Percentiles rank a stretch among this genome's conserved stretches.
phyloP scores from a whole-genome alignment of 441 rosid genomes.

The Pelargonium fulgidum region DNA sequence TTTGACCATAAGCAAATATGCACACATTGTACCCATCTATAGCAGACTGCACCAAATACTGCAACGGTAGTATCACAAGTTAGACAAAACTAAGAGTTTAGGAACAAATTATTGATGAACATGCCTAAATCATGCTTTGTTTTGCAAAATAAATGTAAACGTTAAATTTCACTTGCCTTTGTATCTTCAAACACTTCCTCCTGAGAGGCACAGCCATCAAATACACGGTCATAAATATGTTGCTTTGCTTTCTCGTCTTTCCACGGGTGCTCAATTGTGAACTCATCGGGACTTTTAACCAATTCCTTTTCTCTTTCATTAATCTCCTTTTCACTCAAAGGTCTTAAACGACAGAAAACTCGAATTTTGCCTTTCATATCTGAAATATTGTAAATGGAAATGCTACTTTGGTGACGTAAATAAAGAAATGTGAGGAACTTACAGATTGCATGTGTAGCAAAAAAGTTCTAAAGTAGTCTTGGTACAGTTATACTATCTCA shows the following conservation, averaged over 20 bases:
- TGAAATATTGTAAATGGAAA: constrained; percentile 26
- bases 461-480: not conserved
- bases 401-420: not conserved
- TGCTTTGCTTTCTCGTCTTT: constrained; percentile 85
- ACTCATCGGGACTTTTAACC: constrained; percentile 58
- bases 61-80: constrained; percentile 26
- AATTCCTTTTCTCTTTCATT: constrained; percentile 45
- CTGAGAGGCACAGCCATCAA: constrained; percentile 68
- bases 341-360: constrained; percentile 85
- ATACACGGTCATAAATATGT: constrained; percentile 81
- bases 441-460: not conserved
- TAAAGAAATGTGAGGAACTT: not conserved
- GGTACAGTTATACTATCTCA: no score
- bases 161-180: constrained; percentile 35
- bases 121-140: not conserved
- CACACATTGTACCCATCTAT: constrained; percentile 94
- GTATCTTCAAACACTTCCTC: constrained; percentile 89
- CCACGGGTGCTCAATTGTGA: constrained; percentile 88
- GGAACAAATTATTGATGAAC: not conserved
- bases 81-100: not conserved
- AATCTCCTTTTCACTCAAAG: constrained; percentile 68
- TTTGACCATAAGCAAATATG: constrained; percentile 97
- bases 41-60: constrained; percentile 94
- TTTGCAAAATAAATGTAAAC: not conserved
- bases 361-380: constrained; percentile 98